Percentiles rank a stretch among this genome's conserved stretches.
phyloP scores from a whole-genome alignment of 306 rosid genomes.

The Lathyrus oleraceus region DNA sequence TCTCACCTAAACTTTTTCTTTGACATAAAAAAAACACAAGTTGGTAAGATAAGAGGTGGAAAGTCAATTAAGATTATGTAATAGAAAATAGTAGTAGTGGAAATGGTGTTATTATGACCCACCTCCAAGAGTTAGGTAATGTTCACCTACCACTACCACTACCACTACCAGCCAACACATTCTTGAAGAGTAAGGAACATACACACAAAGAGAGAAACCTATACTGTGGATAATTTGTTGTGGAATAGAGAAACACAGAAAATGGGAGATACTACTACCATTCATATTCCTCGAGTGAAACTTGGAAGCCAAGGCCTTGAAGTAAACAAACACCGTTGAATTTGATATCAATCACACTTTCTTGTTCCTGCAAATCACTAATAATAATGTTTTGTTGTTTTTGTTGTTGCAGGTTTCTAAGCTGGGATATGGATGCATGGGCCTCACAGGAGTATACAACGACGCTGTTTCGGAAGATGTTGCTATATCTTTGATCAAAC shows the following conservation, averaged over 20 bases:
- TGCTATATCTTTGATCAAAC: constrained; percentile 58
- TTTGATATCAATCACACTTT: no score
- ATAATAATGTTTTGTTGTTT: no score
- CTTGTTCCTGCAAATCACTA: no score
- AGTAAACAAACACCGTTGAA: constrained; percentile 9
- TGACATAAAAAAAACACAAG: no score
- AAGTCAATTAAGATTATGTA: neutral
- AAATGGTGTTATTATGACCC: neutral
- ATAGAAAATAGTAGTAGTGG: neutral
- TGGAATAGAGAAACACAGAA: neutral
- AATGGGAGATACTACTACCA: constrained; percentile 37
- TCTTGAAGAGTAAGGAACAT: neutral
- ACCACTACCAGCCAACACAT: neutral
- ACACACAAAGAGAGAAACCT: neutral
- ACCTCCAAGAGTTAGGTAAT: neutral
- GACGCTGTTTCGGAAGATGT: constrained; percentile 59
- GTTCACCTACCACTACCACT: neutral
- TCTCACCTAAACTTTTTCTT: no score
- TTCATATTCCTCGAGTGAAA: constrained; percentile 35
- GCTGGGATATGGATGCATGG: constrained; percentile 81
- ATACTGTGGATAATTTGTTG: neutral
- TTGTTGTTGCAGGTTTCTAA: constrained; percentile 57
- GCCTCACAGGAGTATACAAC: constrained; percentile 60
- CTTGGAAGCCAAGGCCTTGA: constrained; percentile 38
- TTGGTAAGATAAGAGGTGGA: no score